Percentiles rank a stretch among this genome's conserved stretches.
These are phyloP conservation scores for Sclerotinia subarctica DNA, from an alignment of 2,329 filamentous ascomycete species.

Conservation along the genomic window DNA sequence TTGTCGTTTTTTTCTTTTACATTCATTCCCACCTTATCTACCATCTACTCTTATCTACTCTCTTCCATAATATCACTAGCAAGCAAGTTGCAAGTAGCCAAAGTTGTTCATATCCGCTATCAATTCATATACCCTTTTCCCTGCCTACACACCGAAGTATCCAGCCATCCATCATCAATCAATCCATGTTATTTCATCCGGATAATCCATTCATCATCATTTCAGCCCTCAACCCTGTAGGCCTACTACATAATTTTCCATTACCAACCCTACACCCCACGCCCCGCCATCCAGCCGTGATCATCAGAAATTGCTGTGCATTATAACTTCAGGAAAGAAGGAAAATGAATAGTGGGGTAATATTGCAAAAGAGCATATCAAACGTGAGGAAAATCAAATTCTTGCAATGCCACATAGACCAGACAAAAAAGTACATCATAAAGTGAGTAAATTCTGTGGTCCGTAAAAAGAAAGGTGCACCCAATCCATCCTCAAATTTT, in stretches of 20 bases:
- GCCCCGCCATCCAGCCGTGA: not conserved
- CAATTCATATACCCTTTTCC: not conserved
- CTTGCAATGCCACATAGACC: conserved; percentile 12
- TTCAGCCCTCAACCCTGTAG: not conserved
- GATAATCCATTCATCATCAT: not conserved
- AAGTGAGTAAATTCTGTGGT: conserved; percentile 17
- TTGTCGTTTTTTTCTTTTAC: not conserved
- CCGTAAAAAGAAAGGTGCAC: conserved; percentile 14
- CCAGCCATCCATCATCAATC: not conserved
- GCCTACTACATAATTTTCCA: not conserved
- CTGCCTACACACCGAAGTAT: conserved; percentile 13
- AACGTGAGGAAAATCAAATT: conserved; percentile 8
- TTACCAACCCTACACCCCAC: not conserved
- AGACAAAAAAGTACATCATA: conserved; percentile 17
- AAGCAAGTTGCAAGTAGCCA: not conserved
- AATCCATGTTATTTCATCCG: not conserved
- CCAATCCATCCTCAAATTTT: conserved; percentile 19
- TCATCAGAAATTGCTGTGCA: conserved; percentile 19
- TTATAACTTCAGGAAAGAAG: conserved; percentile 10
- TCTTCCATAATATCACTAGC: not conserved
- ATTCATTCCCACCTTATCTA: not conserved
- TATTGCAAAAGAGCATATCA: conserved; percentile 4
- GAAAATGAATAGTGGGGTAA: not conserved
- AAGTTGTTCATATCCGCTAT: not conserved
- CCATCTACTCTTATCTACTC: not conserved